phyloP scores from a whole-genome alignment of 2,329 filamentous ascomycete species.

The Verticillium tricorpus region DNA sequence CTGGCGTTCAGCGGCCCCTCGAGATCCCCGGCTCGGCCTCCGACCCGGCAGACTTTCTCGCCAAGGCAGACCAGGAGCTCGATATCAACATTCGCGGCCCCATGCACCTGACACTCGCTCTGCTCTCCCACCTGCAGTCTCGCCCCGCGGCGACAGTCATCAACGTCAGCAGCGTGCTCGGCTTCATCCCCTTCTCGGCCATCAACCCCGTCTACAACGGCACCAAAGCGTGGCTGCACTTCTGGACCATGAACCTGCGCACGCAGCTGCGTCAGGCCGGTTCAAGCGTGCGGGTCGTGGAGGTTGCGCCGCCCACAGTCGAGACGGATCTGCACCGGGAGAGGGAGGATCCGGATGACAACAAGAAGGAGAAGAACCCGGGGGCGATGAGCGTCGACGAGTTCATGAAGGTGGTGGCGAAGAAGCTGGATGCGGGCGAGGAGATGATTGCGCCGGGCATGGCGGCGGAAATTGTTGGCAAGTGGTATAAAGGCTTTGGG shows the following conservation, averaged over 20 bases:
- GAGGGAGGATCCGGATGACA: conserved; percentile 49
- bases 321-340: conserved; percentile 52
- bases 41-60: conserved; percentile 36
- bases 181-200: conserved; percentile 45
- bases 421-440: conserved; percentile 39
- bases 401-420: conserved; percentile 44
- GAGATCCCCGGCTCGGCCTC: conserved; percentile 25
- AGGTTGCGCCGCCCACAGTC: conserved; percentile 52
- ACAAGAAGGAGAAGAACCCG: conserved; percentile 52
- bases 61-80: conserved; percentile 51
- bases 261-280: conserved; percentile 37
- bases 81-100: conserved; percentile 55
- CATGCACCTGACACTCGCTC: conserved; percentile 46
- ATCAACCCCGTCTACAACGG: conserved; percentile 57
- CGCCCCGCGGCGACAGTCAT: conserved; percentile 33
- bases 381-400: conserved; percentile 42
- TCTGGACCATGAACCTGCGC: conserved; percentile 50
- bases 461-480: conserved; percentile 21
- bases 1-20: conserved; percentile 52
- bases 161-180: conserved; percentile 51
- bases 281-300: conserved; percentile 42
- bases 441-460: conserved; percentile 45
- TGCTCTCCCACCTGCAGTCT: conserved; percentile 44
- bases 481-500: conserved; percentile 35
- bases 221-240: conserved; percentile 55